Base-by-base conservation (phyloP, 2,329 filamentous ascomycete species). In the Apiospora pterosperma region DNA sequence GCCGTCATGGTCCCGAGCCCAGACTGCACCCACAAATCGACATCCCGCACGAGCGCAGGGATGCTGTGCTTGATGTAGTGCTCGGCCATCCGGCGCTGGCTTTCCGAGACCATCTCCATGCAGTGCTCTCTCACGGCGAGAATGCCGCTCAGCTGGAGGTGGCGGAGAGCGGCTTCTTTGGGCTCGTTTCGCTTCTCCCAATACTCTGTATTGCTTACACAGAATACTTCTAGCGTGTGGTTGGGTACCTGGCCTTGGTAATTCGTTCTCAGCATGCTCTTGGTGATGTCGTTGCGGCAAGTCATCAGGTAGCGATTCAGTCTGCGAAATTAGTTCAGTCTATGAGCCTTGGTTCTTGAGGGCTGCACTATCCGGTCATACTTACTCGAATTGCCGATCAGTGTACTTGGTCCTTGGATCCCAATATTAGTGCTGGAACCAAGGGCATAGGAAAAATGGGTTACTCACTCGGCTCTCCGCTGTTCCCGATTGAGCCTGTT, bases 121-220 rank as follows among this genome's bases (percentile, higher is more conserved):
- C 81, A 84, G 65, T 83, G 75, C 55, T 73, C 75, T 1, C 82
- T 76, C 0, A 82, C 65, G 3, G 70, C 68, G 0, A 81, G 19
- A 52, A 83, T 80, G 0, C 80, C 80, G 61, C 80, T 82, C 5
- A 82, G 69, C 0, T 70, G 31, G 2, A 84, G 75, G 23, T 71
- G 71, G 0, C 74, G 75, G 23, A 73, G 64, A 4, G 77, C 72
- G 4, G 42, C 62, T 4, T 67, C 64, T 21, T 52, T 72, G 1
- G 74, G 66, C 3, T 65, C 44, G 0, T 70, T 25, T 3, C 81
- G 75, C 25, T 78, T 36, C 0, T 76, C 66, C 78, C 78, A 78
- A 68, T 84, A 84, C 2, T 76, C 65, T 0, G 62, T 72, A 66
- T 83, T 84, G 69, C 81, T 81, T 12, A 80, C 76, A 59, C 80